These are phyloP conservation scores for Malbranchea cinnamomea DNA, from an alignment of 2,329 filamentous ascomycete genomes.

Conservation along the genomic window DNA sequence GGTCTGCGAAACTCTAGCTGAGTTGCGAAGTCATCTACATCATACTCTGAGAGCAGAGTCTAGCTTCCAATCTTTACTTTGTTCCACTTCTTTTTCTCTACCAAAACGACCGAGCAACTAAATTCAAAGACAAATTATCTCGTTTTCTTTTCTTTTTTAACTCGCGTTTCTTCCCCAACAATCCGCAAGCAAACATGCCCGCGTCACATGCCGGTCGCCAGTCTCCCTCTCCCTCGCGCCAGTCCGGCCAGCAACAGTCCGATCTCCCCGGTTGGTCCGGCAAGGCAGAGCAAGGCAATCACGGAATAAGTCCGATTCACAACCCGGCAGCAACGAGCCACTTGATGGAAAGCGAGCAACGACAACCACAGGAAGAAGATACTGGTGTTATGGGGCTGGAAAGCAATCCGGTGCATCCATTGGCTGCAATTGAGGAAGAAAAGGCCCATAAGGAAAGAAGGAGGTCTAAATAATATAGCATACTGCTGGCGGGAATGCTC, in stretches of 20 bases:
- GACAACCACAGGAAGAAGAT: constrained; percentile 12
- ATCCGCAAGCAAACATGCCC: constrained; percentile 44
- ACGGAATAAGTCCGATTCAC: constrained; percentile 15
- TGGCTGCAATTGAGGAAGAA: constrained; percentile 19
- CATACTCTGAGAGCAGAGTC: no score
- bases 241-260: constrained; percentile 49
- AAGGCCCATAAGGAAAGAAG: constrained; percentile 22
- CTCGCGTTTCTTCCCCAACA: no score
- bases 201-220: constrained; percentile 52
- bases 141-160: no score
- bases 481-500: not conserved
- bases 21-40: no score
- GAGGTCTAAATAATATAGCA: no score
- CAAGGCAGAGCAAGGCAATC: constrained; percentile 27
- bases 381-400: constrained; percentile 12
- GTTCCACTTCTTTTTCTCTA: no score
- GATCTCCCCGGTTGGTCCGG: constrained; percentile 31
- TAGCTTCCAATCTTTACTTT: no score
- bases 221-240: constrained; percentile 59
- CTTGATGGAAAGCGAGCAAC: not conserved
- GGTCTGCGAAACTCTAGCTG: no score
- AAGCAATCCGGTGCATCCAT: constrained; percentile 29
- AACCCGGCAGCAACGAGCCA: constrained; percentile 31
- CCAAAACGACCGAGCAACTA: not conserved
- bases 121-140: no score